Percentiles rank a stretch among this genome's conserved stretches.
These are phyloP conservation scores for Monilinia polystroma DNA, from an alignment of 2,329 filamentous ascomycete genomes.

Conservation along the genomic window DNA sequence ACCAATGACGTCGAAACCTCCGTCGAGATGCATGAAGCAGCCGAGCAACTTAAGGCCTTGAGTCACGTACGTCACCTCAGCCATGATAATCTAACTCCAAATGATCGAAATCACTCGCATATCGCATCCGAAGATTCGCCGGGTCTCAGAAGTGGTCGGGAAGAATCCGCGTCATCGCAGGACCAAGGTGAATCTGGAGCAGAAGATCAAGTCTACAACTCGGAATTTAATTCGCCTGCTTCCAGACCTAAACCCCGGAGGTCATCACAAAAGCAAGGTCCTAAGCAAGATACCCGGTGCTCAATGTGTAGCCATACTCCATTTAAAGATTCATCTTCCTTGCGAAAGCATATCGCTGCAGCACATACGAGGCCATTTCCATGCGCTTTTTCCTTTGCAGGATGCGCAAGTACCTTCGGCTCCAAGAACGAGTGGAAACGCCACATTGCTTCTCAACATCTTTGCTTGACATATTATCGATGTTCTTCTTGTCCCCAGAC, in stretches of 20 bases:
- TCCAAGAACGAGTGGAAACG: conserved; percentile 99
- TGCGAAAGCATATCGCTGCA: conserved; percentile 66
- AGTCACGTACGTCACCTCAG: conserved; percentile 60
- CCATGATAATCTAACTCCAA: conserved; percentile 44
- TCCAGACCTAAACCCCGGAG: conserved; percentile 39
- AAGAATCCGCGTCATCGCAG: conserved; percentile 46
- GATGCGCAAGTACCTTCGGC: conserved; percentile 78
- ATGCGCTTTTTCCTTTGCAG: conserved; percentile 82
- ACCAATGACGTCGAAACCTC: conserved; percentile 59
- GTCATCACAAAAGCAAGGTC: conserved; percentile 41
- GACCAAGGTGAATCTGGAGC: conserved; percentile 43
- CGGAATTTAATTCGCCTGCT: conserved; percentile 40
- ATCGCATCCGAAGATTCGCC: conserved; percentile 39
- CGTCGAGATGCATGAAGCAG: conserved; percentile 68
- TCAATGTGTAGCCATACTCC: conserved; percentile 61
- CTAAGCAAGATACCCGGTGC: conserved; percentile 62
- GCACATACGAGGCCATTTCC: conserved; percentile 73
- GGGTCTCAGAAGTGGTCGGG: conserved; percentile 41
- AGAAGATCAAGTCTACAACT: conserved; percentile 44
- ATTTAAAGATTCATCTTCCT: conserved; percentile 65
- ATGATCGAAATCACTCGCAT: conserved; percentile 39
- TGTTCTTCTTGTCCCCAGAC: conserved; percentile 60
- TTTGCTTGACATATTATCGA: conserved; percentile 66
- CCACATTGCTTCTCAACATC: conserved; percentile 86
- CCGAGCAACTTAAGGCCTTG: conserved; percentile 64